phyloP scores from a whole-genome alignment of 768 basidiomycete species.

The Termitomyces sp. region DNA sequence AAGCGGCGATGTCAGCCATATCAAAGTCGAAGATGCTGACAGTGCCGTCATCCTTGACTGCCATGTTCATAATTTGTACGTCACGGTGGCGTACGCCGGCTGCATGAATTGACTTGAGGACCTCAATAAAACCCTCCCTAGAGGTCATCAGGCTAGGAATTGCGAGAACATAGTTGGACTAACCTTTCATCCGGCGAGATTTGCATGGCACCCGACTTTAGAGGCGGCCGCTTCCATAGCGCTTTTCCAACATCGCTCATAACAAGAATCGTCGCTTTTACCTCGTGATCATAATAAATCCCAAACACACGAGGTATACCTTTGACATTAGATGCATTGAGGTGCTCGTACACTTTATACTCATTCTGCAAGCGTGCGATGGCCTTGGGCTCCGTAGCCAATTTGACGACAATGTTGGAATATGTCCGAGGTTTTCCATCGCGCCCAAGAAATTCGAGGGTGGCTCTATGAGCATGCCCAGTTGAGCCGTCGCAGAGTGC shows the following conservation, averaged over 20 bases:
- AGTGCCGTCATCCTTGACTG: conserved; percentile 12
- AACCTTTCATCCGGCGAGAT: conserved; percentile 3
- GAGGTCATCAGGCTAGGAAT: background rate
- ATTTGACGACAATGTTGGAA: conserved; percentile 9
- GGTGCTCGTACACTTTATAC: conserved; percentile 11
- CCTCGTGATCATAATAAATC: conserved; percentile 13
- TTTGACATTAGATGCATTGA: conserved; percentile 2
- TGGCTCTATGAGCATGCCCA: conserved; percentile 7
- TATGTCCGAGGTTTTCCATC: background rate
- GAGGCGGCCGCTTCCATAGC: conserved; percentile 1
- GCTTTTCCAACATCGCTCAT: conserved; percentile 13
- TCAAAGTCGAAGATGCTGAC: conserved; percentile 24
- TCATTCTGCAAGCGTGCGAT: conserved; percentile 12
- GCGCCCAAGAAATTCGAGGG: conserved; percentile 2
- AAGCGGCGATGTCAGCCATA: conserved; percentile 7
- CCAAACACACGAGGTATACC: conserved; percentile 11
- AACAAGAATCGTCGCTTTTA: conserved; percentile 9
- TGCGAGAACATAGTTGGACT: background rate
- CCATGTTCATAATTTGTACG: conserved; percentile 18
- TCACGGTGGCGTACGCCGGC: conserved; percentile 21
- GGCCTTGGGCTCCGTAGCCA: conserved; percentile 3
- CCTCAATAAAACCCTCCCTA: conserved; percentile 12
- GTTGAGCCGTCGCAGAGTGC: conserved; percentile 10
- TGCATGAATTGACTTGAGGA: conserved; percentile 17
- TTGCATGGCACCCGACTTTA: background rate